A percentile compares a stretch with the other conserved stretches of the same genome.
Evolutionary conservation across 306 rosid species (phyloP).

Genomic region (Quercus wislizeni): DNA sequence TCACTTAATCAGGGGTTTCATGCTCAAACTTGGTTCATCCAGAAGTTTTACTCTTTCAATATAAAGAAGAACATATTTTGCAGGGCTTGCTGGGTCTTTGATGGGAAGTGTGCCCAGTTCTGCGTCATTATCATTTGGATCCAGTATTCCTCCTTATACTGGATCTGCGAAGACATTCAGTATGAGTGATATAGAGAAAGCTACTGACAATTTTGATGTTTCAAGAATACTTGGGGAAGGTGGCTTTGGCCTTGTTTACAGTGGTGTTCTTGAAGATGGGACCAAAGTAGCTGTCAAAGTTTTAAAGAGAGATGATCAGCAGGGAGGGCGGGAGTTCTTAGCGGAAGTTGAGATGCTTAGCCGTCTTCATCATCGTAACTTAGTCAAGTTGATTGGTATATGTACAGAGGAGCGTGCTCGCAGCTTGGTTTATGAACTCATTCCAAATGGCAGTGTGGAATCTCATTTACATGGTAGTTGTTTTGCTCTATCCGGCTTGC

Average conservation of each 20-base stretch:
- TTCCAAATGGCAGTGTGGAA: conserved; percentile 97
- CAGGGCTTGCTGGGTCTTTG: conserved; percentile 64
- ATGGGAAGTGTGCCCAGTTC: conserved; percentile 60
- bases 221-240: conserved; percentile 92
- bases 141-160: conserved; percentile 74
- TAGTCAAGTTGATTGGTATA: conserved; percentile 92
- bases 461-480: conserved; percentile 88
- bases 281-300: conserved; percentile 86
- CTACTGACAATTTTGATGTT: conserved; percentile 61
- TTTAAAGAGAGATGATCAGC: conserved; percentile 89
- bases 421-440: conserved; percentile 87
- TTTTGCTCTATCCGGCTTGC: conserved; percentile 5
- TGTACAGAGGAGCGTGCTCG: conserved; percentile 73
- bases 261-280: conserved; percentile 79
- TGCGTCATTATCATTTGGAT: conserved; percentile 70
- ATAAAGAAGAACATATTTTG: conserved; percentile 11
- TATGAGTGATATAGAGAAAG: conserved; percentile 66
- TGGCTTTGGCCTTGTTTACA: conserved; percentile 90
- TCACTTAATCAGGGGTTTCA: not conserved
- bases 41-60: not conserved
- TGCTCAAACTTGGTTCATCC: not conserved
- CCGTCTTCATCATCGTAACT: conserved; percentile 95
- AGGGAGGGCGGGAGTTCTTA: conserved; percentile 91
- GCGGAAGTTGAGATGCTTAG: conserved; percentile 99
- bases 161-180: conserved; percentile 92